A percentile compares a stretch with the other conserved stretches of the same genome.
These are phyloP conservation scores for Diaporthe longicolla DNA, from an alignment of 2,329 filamentous ascomycete genomes.

Conservation along the genomic window DNA sequence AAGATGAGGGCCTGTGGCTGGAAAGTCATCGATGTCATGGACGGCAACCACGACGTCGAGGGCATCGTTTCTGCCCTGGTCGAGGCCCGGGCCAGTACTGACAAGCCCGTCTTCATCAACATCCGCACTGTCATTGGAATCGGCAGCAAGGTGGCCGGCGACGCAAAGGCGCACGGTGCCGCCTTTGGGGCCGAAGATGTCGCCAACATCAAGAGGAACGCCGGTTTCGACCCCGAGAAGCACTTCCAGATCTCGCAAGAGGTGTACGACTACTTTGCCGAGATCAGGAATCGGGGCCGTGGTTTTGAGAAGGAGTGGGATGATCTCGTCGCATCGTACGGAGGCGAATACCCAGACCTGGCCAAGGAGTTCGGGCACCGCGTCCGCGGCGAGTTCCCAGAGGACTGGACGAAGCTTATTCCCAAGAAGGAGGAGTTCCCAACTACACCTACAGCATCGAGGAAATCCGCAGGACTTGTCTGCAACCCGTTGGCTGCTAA, in stretches of 20 bases:
- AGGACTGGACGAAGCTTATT: constrained; percentile 65
- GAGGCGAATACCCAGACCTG: constrained; percentile 46
- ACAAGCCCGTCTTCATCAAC: constrained; percentile 71
- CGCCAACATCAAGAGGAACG: constrained; percentile 65
- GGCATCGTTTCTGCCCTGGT: constrained; percentile 61
- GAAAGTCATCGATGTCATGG: constrained; percentile 65
- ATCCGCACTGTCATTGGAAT: constrained; percentile 69
- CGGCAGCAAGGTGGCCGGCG: constrained; percentile 60
- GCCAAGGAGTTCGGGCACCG: constrained; percentile 61
- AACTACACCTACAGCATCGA: constrained; percentile 63
- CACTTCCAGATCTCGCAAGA: constrained; percentile 61
- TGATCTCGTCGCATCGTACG: constrained; percentile 48
- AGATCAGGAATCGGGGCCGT: constrained; percentile 61
- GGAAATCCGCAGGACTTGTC: constrained; percentile 62
- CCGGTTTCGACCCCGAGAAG: constrained; percentile 64
- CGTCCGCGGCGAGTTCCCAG: constrained; percentile 61
- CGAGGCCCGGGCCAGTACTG: constrained; percentile 54
- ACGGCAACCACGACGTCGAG: constrained; percentile 64
- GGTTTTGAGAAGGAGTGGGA: constrained; percentile 64
- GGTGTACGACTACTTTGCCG: constrained; percentile 66
- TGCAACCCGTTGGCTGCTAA: constrained; percentile 62
- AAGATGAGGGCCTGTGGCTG: constrained; percentile 69
- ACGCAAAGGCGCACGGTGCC: constrained; percentile 70
- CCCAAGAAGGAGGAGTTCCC: constrained; percentile 62
- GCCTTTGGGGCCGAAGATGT: constrained; percentile 68